Base-by-base conservation (phyloP, 495 filamentous ascomycete genomes). In the Aspergillus sclerotioniger region DNA sequence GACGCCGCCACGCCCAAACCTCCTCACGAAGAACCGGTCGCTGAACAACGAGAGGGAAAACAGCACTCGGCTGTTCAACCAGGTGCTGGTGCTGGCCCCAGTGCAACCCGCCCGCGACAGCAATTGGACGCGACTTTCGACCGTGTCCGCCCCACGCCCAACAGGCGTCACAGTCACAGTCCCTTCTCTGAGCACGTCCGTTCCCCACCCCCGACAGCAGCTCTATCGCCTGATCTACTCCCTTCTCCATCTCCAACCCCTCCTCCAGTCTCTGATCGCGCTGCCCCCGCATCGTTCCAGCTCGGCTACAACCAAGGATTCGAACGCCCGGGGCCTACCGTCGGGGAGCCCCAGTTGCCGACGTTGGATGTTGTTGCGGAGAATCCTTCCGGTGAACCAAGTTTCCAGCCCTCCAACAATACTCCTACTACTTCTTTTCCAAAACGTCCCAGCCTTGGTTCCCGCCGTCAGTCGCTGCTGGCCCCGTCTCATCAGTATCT, bases 401-500 rank as follows among this genome's bases (percentile, higher is more conserved):
- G 60, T 10, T 60, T 64, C 31, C 51, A 61, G 21, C 61, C 66
- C 39, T 63, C 57, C 21, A 44, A 60, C 47, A 50, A 64, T 48
- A 53, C 59, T 46, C 19, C 62, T 52, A 13, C 55, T 44, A 28
- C 70, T 32, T 54, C 63, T 0, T 54, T 63, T 46, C 21, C 59
- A 53, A 77, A 72, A 39, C 79, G 77, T 44, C 78, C 78, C 16
- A 73, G 68, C 51, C 70, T 81, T 52, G 64, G 70, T 33, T 53
- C 67, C 25, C 78, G 80, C 41, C 75, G 73, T 29, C 81, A 84
- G 62, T 84, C 81, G 51, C 69, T 84, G 49, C 67, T 82, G 32
- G 72, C 81, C 17, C 45, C 67, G 15, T 72, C 72, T 17, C 75
- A 81, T 28, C 72, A 78, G 44, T 68, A 71, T 39, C 61, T 82